A percentile compares a stretch with the other conserved stretches of the same genome.
These are phyloP conservation scores for Chlorella sp. DNA, from an alignment of 139 green algal species.

Conservation along the genomic window DNA sequence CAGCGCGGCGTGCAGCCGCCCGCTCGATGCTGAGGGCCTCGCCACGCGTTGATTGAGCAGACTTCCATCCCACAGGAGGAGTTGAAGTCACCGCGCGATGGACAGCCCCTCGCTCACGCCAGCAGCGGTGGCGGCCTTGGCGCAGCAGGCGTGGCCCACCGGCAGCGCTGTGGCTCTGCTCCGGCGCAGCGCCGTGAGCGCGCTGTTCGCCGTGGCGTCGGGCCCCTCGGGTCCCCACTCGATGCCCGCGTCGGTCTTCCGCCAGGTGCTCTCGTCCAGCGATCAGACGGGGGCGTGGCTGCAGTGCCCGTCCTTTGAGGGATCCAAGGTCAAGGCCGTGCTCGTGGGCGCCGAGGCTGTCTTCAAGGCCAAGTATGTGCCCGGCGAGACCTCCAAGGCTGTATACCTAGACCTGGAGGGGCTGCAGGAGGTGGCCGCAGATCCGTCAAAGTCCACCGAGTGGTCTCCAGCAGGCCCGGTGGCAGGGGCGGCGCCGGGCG, in stretches of 20 bases:
- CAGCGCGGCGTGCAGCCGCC: too few species aligned
- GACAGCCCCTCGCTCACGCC: too few species aligned
- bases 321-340: background rate
- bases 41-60: too few species aligned
- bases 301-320: background rate
- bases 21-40: too few species aligned
- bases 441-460: background rate
- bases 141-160: conserved; percentile 14
- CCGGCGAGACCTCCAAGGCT: background rate
- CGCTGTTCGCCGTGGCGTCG: background rate
- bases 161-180: background rate
- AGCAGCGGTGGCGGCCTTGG: too few species aligned
- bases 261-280: background rate
- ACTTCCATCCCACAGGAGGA: too few species aligned
- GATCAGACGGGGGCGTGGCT: background rate
- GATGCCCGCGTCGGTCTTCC: background rate
- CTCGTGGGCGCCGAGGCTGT: background rate
- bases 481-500: too few species aligned
- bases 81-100: too few species aligned
- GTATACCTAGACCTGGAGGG: background rate
- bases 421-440: background rate
- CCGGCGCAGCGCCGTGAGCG: background rate
- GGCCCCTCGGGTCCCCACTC: background rate
- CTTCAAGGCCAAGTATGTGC: background rate
- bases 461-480: background rate